Conservation (phyloP, 2,329 filamentous ascomycete genomes). For the Hypoxylon rubiginosum region DNA sequence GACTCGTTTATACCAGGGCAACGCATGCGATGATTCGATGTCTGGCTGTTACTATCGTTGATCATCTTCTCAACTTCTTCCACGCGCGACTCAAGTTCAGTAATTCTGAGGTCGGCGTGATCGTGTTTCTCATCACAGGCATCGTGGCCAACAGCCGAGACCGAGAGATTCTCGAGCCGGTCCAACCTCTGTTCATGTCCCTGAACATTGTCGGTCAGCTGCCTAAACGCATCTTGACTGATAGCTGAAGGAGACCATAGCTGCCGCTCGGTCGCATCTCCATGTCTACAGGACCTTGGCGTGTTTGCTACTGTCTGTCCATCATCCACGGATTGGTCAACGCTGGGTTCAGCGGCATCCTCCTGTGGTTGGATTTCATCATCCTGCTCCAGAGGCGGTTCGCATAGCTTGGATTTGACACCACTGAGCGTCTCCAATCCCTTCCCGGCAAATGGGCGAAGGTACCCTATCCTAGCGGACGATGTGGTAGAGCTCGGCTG, state of each 20-base stretch:
- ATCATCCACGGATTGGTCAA: conserved; percentile 47
- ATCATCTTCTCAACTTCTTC: conserved; percentile 70
- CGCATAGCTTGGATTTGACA: conserved; percentile 52
- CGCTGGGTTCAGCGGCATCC: conserved; percentile 37
- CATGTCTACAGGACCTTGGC: conserved; percentile 48
- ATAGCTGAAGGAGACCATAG: conserved; percentile 42
- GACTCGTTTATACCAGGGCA: conserved; percentile 59
- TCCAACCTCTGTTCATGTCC: conserved; percentile 76
- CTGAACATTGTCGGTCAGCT: conserved; percentile 66
- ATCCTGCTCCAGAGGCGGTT: conserved; percentile 52
- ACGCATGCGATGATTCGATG: conserved; percentile 53
- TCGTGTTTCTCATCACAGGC: conserved; percentile 78
- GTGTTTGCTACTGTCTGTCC: conserved; percentile 51
- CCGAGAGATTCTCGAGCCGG: conserved; percentile 77
- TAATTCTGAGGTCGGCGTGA: conserved; percentile 73
- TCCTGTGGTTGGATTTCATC: conserved; percentile 41
- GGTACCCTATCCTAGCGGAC: conserved; percentile 64
- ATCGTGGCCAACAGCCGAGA: conserved; percentile 75
- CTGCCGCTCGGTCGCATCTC: conserved; percentile 39
- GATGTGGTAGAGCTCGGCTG: conserved; percentile 67
- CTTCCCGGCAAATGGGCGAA: conserved; percentile 68
- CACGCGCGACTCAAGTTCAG: conserved; percentile 75
- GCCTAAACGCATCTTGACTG: conserved; percentile 57
- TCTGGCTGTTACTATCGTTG: conserved; percentile 60
- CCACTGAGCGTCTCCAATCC: conserved; percentile 67